Evolutionary conservation across 2,329 filamentous ascomycete genomes (phyloP).

Genomic region (Macrophomina tecta): DNA sequence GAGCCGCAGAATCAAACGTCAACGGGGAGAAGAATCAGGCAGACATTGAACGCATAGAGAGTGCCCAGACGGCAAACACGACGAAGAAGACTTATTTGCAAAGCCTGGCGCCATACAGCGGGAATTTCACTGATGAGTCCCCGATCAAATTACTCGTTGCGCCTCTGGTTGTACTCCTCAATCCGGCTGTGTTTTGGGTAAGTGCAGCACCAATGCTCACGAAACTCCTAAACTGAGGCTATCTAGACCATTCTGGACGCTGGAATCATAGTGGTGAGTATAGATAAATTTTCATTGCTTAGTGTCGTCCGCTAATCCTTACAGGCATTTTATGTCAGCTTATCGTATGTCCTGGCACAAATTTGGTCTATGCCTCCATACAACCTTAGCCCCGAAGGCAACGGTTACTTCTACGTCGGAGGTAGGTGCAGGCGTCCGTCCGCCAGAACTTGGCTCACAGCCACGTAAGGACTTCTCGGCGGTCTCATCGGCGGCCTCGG

Average conservation of each 20-base stretch:
- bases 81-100: slow-evolving; percentile 31
- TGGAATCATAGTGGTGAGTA: slow-evolving; percentile 13
- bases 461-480: slow-evolving; percentile 31
- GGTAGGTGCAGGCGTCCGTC: neutral
- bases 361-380: slow-evolving; percentile 31
- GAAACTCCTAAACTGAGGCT: neutral
- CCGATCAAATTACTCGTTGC: slow-evolving; percentile 33
- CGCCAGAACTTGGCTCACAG: neutral
- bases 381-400: slow-evolving; percentile 34
- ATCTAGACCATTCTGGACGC: slow-evolving; percentile 1
- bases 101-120: slow-evolving; percentile 30
- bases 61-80: neutral
- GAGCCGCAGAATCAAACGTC: neutral
- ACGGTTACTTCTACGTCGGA: slow-evolving; percentile 34
- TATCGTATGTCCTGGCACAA: slow-evolving; percentile 36
- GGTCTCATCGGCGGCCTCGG: slow-evolving; percentile 35
- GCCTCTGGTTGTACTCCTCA: slow-evolving; percentile 35
- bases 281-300: too few species aligned
- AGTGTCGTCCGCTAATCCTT: neutral
- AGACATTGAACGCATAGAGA: slow-evolving; percentile 1
- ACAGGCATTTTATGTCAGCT: slow-evolving; percentile 37
- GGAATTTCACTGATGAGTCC: slow-evolving; percentile 31
- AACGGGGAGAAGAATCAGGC: neutral
- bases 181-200: slow-evolving; percentile 35
- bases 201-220: neutral